Base-by-base conservation (phyloP, 768 basidiomycete genomes). In the Mycena vulgaris region DNA sequence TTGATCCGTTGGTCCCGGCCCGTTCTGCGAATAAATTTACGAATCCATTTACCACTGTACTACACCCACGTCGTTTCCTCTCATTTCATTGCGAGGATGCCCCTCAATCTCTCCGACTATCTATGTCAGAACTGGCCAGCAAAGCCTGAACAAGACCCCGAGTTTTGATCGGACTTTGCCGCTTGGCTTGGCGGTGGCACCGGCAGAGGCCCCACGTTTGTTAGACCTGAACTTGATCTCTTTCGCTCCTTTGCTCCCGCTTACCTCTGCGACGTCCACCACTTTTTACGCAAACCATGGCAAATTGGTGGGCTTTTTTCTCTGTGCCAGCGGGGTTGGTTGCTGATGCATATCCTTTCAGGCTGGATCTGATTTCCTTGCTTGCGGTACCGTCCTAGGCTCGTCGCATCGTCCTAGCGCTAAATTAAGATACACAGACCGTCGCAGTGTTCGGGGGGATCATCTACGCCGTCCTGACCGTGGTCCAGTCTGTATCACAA, bases 371-470 rank as follows among this genome's bases (percentile, higher is more conserved):
- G 37, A 21, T 70, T 58, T 62, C 64, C 8, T 51, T 70, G 21
- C 16, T 70, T 13, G 37, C 35, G 52, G 69, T 70, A 47, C 8
- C 21, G 16, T 17, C 6, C 17, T 13, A 16, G 21, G 39, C 27
- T 11, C 10, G 27, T 10, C 19, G 16, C 13, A 2, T 31, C 47
- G 35, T 19, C 10, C 7, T 25, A 7, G 21, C 17, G 40, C 52
- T 70, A 19, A 48, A 60, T 5, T 19, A 3, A 33, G 21, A 0
- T 7, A 2, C 33, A 9, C 35, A 91, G 90, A 90, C 88, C 0
- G 70, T 88, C 4, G 72, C 80, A 19, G 66, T 90, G 19, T 80
- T 88, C 67, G 83, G 85, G 33, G 89, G 85, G 0, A 73, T 84
- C 39, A 77, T 89, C 27, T 81, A 87, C 42, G 86, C 81, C 6